phyloP scores from a whole-genome alignment of 2,329 filamentous ascomycete genomes.

The Dendryphion nanum region DNA sequence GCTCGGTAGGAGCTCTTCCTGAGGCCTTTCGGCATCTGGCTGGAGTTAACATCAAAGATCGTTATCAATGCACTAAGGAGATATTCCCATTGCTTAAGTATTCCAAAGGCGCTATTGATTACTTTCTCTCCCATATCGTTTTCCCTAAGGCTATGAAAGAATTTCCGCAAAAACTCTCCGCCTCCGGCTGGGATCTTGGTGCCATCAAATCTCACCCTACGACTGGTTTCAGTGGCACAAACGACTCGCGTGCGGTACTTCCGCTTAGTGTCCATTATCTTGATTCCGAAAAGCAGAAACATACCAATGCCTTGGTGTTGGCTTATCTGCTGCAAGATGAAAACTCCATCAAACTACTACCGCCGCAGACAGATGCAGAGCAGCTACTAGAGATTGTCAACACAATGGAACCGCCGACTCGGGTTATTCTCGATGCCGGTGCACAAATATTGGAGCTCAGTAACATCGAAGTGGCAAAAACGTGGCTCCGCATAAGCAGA shows the following conservation, averaged over 20 bases:
- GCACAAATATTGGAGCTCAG: conserved; percentile 66
- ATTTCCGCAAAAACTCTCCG: conserved; percentile 62
- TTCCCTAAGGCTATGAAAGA: conserved; percentile 64
- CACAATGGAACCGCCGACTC: conserved; percentile 39
- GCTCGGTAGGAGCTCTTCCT: conserved; percentile 24
- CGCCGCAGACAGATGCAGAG: conserved; percentile 31
- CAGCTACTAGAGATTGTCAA: conserved; percentile 49
- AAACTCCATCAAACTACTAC: conserved; percentile 29
- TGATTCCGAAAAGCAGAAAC: conserved; percentile 54
- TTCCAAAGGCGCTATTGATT: conserved; percentile 60
- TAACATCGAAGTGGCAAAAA: conserved; percentile 43
- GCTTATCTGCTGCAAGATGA: conserved; percentile 54
- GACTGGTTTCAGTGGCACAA: conserved; percentile 70
- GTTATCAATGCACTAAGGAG: conserved; percentile 43
- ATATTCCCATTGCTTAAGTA: conserved; percentile 56
- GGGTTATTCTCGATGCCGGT: conserved; percentile 69
- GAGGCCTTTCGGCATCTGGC: conserved; percentile 39
- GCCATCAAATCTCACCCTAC: conserved; percentile 48
- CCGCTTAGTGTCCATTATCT: conserved; percentile 57
- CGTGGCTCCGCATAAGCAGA: conserved; percentile 52
- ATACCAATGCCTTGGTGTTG: conserved; percentile 69
- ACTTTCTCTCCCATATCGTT: conserved; percentile 58
- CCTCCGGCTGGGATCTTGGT: conserved; percentile 68
- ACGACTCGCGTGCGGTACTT: conserved; percentile 59
- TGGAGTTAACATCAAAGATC: conserved; percentile 47